Evolutionary conservation across 1,139 yeast genomes (phyloP).

Genomic region (Arxiozyma bovina): DNA sequence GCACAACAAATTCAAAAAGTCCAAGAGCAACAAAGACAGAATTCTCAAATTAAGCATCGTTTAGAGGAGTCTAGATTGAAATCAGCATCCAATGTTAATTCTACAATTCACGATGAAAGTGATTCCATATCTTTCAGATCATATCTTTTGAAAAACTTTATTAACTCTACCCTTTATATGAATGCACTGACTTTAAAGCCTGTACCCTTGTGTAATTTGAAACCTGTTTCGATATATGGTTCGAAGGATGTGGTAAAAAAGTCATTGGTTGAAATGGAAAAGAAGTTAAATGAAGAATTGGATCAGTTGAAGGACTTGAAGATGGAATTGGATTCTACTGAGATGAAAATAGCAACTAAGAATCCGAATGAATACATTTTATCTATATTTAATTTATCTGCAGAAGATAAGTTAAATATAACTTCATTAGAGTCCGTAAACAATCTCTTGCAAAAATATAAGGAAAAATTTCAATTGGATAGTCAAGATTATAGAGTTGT

Average conservation of each 20-base stretch:
- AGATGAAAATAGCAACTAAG: not conserved
- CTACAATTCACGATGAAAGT: conserved; percentile 29
- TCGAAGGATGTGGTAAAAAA: not conserved
- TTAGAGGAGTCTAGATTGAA: conserved; percentile 20
- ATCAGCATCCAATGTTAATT: conserved; percentile 21
- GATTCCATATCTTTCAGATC: conserved; percentile 28
- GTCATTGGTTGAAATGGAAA: conserved; percentile 9
- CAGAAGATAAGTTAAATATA: not conserved
- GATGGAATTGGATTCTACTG: not conserved
- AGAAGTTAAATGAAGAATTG: conserved; percentile 7
- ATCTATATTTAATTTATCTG: not conserved
- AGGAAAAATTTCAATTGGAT: conserved; percentile 6
- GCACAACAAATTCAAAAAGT: conserved; percentile 4
- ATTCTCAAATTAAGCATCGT: conserved; percentile 5
- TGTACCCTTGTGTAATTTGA: conserved; percentile 18
- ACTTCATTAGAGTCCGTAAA: conserved; percentile 7
- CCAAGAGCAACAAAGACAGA: conserved; percentile 7
- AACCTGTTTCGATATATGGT: conserved; percentile 16
- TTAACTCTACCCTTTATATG: conserved; percentile 17
- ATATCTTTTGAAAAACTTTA: conserved; percentile 21
- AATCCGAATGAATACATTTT: not conserved
- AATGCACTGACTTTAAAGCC: conserved; percentile 21
- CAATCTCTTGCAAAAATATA: conserved; percentile 3
- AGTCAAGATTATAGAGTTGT: conserved; percentile 15
- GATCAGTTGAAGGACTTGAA: conserved; percentile 1